Percentiles rank a stretch among this genome's conserved stretches.
Evolutionary conservation across 164 flowering plant species (phyloP).

Genomic region (Malania oleifera): DNA sequence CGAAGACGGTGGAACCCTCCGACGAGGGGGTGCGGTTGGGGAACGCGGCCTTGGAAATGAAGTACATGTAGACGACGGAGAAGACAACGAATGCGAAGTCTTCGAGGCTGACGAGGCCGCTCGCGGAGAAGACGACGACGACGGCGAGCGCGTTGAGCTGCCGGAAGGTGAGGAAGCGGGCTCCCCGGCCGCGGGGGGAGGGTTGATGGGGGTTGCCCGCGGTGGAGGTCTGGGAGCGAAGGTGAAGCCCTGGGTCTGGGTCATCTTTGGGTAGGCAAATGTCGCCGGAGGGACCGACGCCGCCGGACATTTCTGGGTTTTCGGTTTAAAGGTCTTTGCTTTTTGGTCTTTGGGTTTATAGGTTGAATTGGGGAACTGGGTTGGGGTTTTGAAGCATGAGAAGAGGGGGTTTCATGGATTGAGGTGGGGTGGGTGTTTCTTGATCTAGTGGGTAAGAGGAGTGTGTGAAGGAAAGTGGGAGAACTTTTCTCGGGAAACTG

Average conservation of each 20-base stretch:
- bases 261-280: slow-evolving; percentile 36
- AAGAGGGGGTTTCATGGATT: neutral
- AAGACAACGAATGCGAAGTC: slow-evolving; percentile 35
- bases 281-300: slow-evolving; percentile 48
- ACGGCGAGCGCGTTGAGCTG: slow-evolving; percentile 39
- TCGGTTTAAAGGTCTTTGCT: neutral
- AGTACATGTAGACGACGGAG: slow-evolving; percentile 29
- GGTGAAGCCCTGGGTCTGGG: slow-evolving; percentile 1
- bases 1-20: slow-evolving; percentile 32
- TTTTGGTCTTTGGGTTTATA: too few relatives aligned
- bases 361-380: too few relatives aligned
- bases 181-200: neutral
- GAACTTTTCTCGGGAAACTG: too few relatives aligned
- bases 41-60: slow-evolving; percentile 31
- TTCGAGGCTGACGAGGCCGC: slow-evolving; percentile 34
- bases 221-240: neutral
- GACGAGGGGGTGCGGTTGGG: slow-evolving; percentile 8
- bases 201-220: neutral
- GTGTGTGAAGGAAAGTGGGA: too few relatives aligned
- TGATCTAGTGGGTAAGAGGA: too few relatives aligned
- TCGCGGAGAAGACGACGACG: slow-evolving; percentile 32
- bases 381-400: too few relatives aligned
- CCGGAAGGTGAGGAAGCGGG: slow-evolving; percentile 37
- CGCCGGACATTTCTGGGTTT: slow-evolving; percentile 47
- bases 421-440: too few relatives aligned